These are phyloP conservation scores for Apiospora kogelbergensis DNA, from an alignment of 2,329 filamentous ascomycete genomes.

Conservation along the genomic window DNA sequence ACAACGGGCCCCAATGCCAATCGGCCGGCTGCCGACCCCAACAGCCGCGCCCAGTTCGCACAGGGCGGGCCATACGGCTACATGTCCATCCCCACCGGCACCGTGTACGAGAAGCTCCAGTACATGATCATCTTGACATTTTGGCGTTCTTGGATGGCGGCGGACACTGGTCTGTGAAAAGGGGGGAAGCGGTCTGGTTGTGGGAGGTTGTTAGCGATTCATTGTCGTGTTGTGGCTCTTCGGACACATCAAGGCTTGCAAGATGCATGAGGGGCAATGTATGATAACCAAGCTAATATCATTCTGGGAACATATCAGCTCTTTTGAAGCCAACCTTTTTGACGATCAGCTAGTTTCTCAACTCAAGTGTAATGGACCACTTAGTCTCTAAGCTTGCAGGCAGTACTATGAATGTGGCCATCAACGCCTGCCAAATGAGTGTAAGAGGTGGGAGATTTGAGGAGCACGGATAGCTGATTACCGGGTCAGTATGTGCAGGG, in stretches of 20 bases:
- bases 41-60: neutral
- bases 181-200: too few relatives aligned
- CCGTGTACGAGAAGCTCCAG: neutral
- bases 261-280: too few relatives aligned
- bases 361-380: neutral
- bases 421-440: neutral
- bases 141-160: neutral
- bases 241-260: too few relatives aligned
- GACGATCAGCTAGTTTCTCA: neutral
- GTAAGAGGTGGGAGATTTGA: too few relatives aligned
- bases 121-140: constrained; percentile 4
- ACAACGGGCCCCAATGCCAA: neutral
- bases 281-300: too few relatives aligned
- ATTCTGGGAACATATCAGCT: too few relatives aligned
- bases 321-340: too few relatives aligned
- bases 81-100: neutral
- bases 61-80: neutral
- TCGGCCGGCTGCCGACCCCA: neutral
- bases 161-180: neutral
- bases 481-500: neutral
- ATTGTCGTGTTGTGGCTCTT: neutral
- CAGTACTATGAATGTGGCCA: neutral
- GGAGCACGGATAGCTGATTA: neutral
- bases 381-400: neutral
- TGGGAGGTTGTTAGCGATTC: neutral